Base-by-base conservation (phyloP, 1,284 basidiomycete genomes). In the Afroboletus lepidellus region DNA sequence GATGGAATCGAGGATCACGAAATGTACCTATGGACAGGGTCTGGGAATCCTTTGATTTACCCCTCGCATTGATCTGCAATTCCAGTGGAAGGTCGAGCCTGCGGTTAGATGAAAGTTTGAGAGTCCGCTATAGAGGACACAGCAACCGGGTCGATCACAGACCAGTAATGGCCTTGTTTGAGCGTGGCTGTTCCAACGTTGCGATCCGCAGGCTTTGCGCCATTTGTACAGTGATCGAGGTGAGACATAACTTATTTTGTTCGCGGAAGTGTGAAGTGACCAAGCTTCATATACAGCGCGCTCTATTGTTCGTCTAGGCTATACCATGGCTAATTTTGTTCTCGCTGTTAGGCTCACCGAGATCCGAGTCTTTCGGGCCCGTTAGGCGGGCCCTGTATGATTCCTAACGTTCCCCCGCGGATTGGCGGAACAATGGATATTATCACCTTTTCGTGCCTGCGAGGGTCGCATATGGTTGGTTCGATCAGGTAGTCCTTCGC, bases 1-100 rank as follows among this genome's bases (percentile, higher is more conserved):
- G 89, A 77, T 91, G 72, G 77, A 81, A 53, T 78, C 81, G 49
- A 72, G 72, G 49, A 75, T 88, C 55, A 78, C 79, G 30, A 82
- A 76, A 63, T 77, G 74, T 62, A 83, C 90, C 57, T 75, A 82
- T 54, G 88, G 88, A 6, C 76, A 78, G 46, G 87, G 87, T 18
- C 72, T 90, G 43, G 87, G 88, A 34, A 76, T 78, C 53, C 79
- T 72, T 57, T 66, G 36, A 54, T 51, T 33, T 43, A 41, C 38
- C 27, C 38, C 44, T n/a, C 42, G 32, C 30, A 24, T 29, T 21
- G 11, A 48, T 38, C 25, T 23, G 7, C 37, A 32, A 27, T 25
- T 8, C 20, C 29, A 9, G 36, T 44, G 37, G 16, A 41, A 29
- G 29, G 23, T 41, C 23, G 42, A 49, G 33, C 45, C 9, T 23